Percentiles rank a stretch among this genome's conserved stretches.
phyloP scores from a whole-genome alignment of 2,329 filamentous ascomycete species.

The Cytospora piceae region DNA sequence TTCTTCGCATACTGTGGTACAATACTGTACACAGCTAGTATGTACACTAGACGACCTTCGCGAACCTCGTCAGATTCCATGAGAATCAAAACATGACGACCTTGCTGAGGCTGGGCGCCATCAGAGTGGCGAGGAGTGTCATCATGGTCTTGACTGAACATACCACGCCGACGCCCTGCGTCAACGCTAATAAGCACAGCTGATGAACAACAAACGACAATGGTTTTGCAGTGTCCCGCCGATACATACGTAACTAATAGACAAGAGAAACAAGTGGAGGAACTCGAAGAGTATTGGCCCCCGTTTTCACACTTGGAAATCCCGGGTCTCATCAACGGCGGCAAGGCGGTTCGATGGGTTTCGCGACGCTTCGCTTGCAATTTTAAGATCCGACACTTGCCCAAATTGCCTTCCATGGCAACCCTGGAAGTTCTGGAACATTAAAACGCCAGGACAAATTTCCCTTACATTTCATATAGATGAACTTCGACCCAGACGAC shows the following conservation, averaged over 20 bases:
- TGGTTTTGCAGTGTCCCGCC: neutral
- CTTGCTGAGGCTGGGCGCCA: conserved; percentile 1
- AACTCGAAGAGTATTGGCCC: conserved; percentile 6
- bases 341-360: conserved; percentile 11
- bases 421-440: conserved; percentile 23
- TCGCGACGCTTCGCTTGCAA: conserved; percentile 22
- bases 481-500: neutral
- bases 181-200: neutral
- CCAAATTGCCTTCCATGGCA: conserved; percentile 27
- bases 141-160: neutral
- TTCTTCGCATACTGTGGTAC: neutral
- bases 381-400: conserved; percentile 24
- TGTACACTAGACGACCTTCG: neutral
- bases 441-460: conserved; percentile 12
- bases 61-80: neutral
- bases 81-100: neutral
- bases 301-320: conserved; percentile 17
- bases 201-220: neutral
- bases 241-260: neutral
- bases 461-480: conserved; percentile 13
- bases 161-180: neutral
- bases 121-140: neutral
- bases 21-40: neutral
- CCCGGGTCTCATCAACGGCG: conserved; percentile 22
- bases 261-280: conserved; percentile 2